Evolutionary conservation across 2,329 filamentous ascomycete species (phyloP), one percentile per base, ranked within the genome.

Genomic region (Bipolaris cookei): DNA sequence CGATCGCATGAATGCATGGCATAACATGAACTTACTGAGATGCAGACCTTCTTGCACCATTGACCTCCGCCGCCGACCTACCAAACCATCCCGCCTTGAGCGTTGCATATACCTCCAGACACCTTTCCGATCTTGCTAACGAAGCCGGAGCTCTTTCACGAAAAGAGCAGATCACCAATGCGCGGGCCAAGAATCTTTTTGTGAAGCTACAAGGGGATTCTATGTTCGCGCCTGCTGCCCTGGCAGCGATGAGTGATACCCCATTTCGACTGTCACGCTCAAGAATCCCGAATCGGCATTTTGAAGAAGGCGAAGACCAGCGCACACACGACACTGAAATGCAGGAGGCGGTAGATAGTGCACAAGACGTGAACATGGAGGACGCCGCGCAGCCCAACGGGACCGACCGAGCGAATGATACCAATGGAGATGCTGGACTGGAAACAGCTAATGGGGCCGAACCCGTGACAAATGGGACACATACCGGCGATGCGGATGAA

Each of bases 191-290:
- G 71, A 86, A 89, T 64, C 78, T 95, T 48, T 82, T 91, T 63
- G 90, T 88, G 30, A 85, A 86, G 62, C 82, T 95, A 7, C 86
- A 89, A 46, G 91, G 91, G 30, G 91, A 96, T 72, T 85, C 88
- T 61, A 86, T 85, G 13, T 89, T 85, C 82, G 82, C 85, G 62
- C 85, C 86, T 4, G 81, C 81, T 61, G 84, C 81, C 32, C 68
- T 76, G 34, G 78, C 86, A 18, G 82, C 86, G 58, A 81, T 81
- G 11, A 72, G 76, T 4, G 77, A 56, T 28, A 66, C 63, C 25
- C 67, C 68, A 6, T 59, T 73, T 8, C 58, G 63, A 16, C 59
- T 64, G 5, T 50, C 65, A 18, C 56, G 58, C 54, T 41, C 56
- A 18, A 67, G 61, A 13, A 56, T 62, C 14, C 50, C 59, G 32